Evolutionary conservation across 768 basidiomycete species (phyloP).

Genomic region (Tulasnella sp.): DNA sequence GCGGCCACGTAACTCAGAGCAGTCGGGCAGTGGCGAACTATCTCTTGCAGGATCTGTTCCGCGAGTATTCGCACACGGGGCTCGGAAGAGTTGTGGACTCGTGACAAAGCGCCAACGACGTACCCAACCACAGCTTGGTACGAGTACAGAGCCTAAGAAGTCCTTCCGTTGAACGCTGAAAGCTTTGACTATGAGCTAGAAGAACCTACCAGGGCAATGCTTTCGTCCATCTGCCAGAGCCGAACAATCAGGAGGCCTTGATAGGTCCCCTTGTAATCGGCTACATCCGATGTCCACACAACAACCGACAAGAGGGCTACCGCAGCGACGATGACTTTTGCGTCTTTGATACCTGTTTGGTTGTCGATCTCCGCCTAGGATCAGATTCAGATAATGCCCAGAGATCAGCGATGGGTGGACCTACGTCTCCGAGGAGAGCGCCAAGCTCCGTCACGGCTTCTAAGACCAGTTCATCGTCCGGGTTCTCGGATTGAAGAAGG

Average conservation of each 20-base stretch:
- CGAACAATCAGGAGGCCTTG: conserved; percentile 22
- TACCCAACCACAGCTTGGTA: not conserved
- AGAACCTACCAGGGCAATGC: not conserved
- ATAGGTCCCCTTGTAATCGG: not conserved
- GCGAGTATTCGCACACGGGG: not conserved
- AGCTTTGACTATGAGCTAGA: not conserved
- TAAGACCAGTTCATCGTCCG: conserved; percentile 1
- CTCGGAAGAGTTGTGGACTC: not conserved
- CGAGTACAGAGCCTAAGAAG: not conserved
- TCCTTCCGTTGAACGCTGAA: not conserved
- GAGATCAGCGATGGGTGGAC: not conserved
- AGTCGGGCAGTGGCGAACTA: not conserved
- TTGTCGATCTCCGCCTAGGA: not conserved
- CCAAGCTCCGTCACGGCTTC: not conserved
- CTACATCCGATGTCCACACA: conserved; percentile 9
- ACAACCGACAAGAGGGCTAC: conserved; percentile 5
- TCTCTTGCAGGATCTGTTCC: not conserved
- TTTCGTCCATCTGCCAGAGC: conserved; percentile 19
- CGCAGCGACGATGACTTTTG: conserved; percentile 3
- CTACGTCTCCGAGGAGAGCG: not conserved
- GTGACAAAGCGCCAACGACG: not conserved
- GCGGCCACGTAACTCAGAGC: not conserved
- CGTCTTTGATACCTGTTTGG: conserved; percentile 17
- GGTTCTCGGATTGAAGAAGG: not conserved
- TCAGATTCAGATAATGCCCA: not conserved